Conservation (phyloP, 2,329 filamentous ascomycete species). For the Piedraia hortae region DNA sequence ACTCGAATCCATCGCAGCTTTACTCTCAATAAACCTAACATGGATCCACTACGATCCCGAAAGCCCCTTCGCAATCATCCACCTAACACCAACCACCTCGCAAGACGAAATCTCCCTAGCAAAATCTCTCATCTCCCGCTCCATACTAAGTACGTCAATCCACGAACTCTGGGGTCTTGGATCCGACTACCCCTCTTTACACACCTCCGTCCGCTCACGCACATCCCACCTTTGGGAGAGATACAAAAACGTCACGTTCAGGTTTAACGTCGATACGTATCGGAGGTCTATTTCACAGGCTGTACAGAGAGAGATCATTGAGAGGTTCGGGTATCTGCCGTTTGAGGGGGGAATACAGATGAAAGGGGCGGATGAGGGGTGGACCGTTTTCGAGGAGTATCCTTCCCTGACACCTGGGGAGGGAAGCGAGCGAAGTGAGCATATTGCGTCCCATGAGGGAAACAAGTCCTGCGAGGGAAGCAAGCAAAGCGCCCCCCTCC, state of each 20-base stretch:
- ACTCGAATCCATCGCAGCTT: constrained; percentile 47
- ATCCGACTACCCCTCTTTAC: constrained; percentile 36
- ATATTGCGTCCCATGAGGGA: too few species aligned
- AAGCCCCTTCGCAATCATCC: constrained; percentile 13
- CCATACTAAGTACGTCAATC: constrained; percentile 56
- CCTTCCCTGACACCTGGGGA: too few species aligned
- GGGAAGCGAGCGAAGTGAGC: too few species aligned
- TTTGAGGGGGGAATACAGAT: constrained; percentile 58
- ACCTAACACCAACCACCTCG: background rate
- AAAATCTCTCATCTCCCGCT: constrained; percentile 53
- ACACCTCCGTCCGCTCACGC: constrained; percentile 30
- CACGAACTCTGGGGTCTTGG: constrained; percentile 75
- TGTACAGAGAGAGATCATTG: constrained; percentile 43
- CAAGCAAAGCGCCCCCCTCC: constrained; percentile 27
- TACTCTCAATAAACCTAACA: constrained; percentile 38
- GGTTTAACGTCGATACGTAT: constrained; percentile 62
- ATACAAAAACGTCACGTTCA: constrained; percentile 44
- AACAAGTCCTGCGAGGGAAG: constrained; percentile 35
- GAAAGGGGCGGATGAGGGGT: constrained; percentile 43
- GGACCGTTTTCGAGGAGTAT: constrained; percentile 62
- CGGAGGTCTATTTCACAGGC: constrained; percentile 35
- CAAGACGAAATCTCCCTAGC: constrained; percentile 48
- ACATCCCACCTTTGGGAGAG: constrained; percentile 37
- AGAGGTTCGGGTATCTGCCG: constrained; percentile 50
- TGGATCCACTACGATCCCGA: constrained; percentile 47